Percentiles rank a stretch among this genome's conserved stretches.
Evolutionary conservation across 2,329 filamentous ascomycete species (phyloP).

Genomic region (Hymenoscyphus occultus): DNA sequence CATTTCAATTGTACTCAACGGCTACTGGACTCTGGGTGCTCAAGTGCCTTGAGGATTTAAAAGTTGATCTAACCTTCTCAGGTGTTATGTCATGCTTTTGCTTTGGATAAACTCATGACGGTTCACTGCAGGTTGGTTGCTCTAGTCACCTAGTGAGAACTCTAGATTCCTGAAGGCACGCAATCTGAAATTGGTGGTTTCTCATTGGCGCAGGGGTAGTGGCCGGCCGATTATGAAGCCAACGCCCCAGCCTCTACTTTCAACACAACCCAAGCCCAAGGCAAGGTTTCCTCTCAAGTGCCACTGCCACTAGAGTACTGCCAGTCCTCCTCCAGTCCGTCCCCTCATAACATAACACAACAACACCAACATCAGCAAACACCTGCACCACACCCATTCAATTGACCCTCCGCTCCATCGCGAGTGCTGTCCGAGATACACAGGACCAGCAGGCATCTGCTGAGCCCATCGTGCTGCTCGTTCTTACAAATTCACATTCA

Average conservation of each 20-base stretch:
- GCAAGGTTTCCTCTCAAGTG: not conserved
- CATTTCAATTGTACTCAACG: no score
- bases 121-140: not conserved
- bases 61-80: not conserved
- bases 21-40: no score
- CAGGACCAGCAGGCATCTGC: not conserved
- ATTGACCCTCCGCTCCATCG: not conserved
- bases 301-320: not conserved
- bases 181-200: slow-evolving; percentile 10
- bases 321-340: not conserved
- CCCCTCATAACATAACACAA: slow-evolving; percentile 10
- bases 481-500: not conserved
- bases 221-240: not conserved
- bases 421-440: not conserved
- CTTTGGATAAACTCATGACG: not conserved
- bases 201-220: slow-evolving; percentile 6
- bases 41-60: not conserved
- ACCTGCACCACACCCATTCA: no score
- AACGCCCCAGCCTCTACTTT: slow-evolving; percentile 5
- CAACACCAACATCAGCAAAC: slow-evolving; percentile 4
- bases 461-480: not conserved
- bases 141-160: not conserved
- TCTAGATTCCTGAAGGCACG: slow-evolving; percentile 11
- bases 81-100: no score
- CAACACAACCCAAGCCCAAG: not conserved